These are phyloP conservation scores for Thalia dealbata DNA, from an alignment of 176 grass and related monocot genomes.

Conservation along the genomic window DNA sequence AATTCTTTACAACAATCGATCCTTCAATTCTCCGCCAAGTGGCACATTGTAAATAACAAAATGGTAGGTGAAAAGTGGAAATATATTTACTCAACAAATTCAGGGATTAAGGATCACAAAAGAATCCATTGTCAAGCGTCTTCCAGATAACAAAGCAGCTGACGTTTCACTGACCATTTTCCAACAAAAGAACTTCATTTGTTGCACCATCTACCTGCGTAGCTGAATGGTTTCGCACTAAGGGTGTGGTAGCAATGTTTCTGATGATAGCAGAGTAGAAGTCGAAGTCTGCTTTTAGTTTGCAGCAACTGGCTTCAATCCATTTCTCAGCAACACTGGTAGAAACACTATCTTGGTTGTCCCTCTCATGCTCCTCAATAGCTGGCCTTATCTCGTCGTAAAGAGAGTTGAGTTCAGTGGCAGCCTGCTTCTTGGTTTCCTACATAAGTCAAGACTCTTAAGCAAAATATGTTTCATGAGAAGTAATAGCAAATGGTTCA, in stretches of 20 bases:
- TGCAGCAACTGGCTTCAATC: conserved; percentile 82
- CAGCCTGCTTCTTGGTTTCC: conserved; percentile 60
- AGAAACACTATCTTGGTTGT: conserved; percentile 80
- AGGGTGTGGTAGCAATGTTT: conserved; percentile 42
- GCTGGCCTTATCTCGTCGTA: conserved; percentile 87
- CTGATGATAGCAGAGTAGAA: conserved; percentile 64
- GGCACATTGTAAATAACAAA: neutral
- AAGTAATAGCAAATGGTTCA: neutral
- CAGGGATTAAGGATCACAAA: neutral
- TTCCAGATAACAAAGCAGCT: neutral
- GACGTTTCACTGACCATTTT: conserved; percentile 36
- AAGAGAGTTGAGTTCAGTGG: conserved; percentile 46
- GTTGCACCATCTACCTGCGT: conserved; percentile 20
- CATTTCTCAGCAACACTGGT: conserved; percentile 82
- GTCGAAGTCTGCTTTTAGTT: conserved; percentile 91
- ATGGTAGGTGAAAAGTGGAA: neutral
- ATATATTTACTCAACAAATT: neutral
- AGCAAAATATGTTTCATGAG: neutral
- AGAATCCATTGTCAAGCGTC: too few species aligned
- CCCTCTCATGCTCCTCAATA: conserved; percentile 86
- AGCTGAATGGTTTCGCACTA: conserved; percentile 16
- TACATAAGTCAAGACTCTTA: conserved; percentile 6
- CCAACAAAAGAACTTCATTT: conserved; percentile 45
- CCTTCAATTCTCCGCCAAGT: neutral
- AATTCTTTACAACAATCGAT: neutral